A percentile compares a stretch with the other conserved stretches of the same genome.
phyloP scores from a whole-genome alignment of 1,284 basidiomycete species.

The Rugosomyces carneus region DNA sequence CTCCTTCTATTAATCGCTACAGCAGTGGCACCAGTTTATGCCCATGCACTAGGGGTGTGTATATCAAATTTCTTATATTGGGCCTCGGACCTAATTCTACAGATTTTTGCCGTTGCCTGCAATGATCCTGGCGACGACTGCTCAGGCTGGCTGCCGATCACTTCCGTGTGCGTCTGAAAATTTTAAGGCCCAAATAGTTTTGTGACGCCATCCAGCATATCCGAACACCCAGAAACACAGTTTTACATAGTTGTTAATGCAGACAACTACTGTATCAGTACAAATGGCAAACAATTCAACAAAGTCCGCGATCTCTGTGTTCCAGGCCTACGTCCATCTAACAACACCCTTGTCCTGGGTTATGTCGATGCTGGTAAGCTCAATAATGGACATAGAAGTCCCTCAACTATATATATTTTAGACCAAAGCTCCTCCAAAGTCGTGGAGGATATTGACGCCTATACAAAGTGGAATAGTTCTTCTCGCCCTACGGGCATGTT shows the following conservation, averaged over 20 bases:
- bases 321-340: constrained; percentile 7
- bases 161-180: constrained; percentile 3
- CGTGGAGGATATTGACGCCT: constrained; percentile 11
- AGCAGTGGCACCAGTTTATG: too few relatives aligned
- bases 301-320: constrained; percentile 6
- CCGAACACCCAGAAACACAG: constrained; percentile 1
- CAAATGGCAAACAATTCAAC: constrained; percentile 3
- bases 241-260: constrained; percentile 9
- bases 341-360: constrained; percentile 7
- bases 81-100: not conserved
- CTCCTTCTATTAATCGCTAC: too few relatives aligned
- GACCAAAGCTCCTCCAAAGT: too few relatives aligned
- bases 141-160: constrained; percentile 3
- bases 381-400: not conserved
- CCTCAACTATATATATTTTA: too few relatives aligned
- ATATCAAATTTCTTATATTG: not conserved
- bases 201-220: not conserved
- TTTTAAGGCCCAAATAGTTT: not conserved
- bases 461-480: constrained; percentile 8
- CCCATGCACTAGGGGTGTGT: constrained; percentile 7
- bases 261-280: constrained; percentile 3
- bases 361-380: constrained; percentile 1
- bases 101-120: constrained; percentile 6
- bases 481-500: constrained; percentile 8
- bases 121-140: constrained; percentile 5